Evolutionary conservation across 2,329 filamentous ascomycete species (phyloP), one percentile per base, ranked within the genome.

Genomic region (Claviceps monticola): DNA sequence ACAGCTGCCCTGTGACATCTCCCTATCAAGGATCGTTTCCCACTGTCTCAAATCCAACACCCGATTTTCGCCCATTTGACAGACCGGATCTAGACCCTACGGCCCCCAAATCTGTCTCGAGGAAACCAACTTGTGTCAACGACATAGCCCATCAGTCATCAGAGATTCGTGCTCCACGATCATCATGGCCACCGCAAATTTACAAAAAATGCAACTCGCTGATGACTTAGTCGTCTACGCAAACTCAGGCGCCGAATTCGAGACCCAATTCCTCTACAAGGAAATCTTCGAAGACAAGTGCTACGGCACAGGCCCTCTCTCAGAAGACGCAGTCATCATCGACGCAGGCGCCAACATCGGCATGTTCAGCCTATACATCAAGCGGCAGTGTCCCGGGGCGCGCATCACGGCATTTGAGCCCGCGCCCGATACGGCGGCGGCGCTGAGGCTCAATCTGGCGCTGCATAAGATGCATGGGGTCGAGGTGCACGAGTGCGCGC

Each of bases 341-440:
- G 60, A 62, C 38, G 58, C 53, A n/a, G 61, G 61, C 17, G 61
- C 57, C 44, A 59, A 62, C 50, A 60, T 62, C 34, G 61, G 61
- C 41, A 42, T 63, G 23, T 62, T 62, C 52, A 54, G 51, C 26
- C 23, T 61, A 1, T 63, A 58, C 53, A 60, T 59, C 53, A 62
- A 61, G 53, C 17, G 48, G 8, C 57, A 58, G 47, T 59, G 60
- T 41, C 61, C 61, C 1, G 37, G 17, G 2, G 50, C 60, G n/a
- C 52, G 49, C 11, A 59, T 63, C 53, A 48, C 59, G 19, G 61
- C 61, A 2, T 61, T 62, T 36, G 59, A 62, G 54, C 60, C 61
- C 3, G 59, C 55, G 3, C 60, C 60, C 2, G 23, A 55, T 11
- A 60, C 55, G 0, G 58, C 52, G 48, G 36, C 52, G 21, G 26